Evolutionary conservation across 768 basidiomycete genomes (phyloP).

Genomic region (Boletus rex-veris): DNA sequence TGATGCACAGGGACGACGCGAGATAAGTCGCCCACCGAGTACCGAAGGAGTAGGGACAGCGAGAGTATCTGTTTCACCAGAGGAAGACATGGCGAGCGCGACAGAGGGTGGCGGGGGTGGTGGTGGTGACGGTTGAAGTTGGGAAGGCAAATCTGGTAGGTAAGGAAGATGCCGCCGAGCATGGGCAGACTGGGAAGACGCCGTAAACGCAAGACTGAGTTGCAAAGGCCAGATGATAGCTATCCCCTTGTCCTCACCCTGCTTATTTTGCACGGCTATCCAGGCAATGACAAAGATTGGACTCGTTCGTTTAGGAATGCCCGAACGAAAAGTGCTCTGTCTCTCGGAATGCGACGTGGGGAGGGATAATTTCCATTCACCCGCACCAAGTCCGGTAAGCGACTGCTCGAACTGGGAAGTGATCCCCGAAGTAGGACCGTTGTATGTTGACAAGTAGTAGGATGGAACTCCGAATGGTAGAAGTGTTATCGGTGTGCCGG

Average conservation of each 20-base stretch:
- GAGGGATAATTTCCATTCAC: slow-evolving; percentile 40
- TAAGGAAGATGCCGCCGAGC: slow-evolving; percentile 45
- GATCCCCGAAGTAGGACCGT: slow-evolving; percentile 60
- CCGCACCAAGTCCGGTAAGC: slow-evolving; percentile 59
- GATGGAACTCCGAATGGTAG: slow-evolving; percentile 72
- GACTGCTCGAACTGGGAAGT: slow-evolving; percentile 61
- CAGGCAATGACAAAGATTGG: slow-evolving; percentile 61
- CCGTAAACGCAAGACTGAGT: slow-evolving; percentile 50
- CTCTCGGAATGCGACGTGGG: slow-evolving; percentile 15
- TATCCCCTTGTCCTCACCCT: slow-evolving; percentile 77
- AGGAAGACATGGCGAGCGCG: slow-evolving; percentile 19
- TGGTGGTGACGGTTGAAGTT: slow-evolving; percentile 54
- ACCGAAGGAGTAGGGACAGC: slow-evolving; percentile 5
- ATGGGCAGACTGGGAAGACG: slow-evolving; percentile 34
- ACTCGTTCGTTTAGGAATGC: slow-evolving; percentile 13
- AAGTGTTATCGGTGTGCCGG: slow-evolving; percentile 66
- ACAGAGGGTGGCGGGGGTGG: slow-evolving; percentile 37
- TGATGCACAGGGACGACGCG: slow-evolving; percentile 32
- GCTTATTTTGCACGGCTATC: slow-evolving; percentile 72
- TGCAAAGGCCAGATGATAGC: slow-evolving; percentile 68
- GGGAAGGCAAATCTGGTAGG: slow-evolving; percentile 62
- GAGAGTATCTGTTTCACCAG: slow-evolving; percentile 3
- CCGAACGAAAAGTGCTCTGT: slow-evolving; percentile 19
- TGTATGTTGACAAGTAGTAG: slow-evolving; percentile 67
- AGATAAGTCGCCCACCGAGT: slow-evolving; percentile 26